Conservation (phyloP, 495 filamentous ascomycete genomes). For the Penicillium coprophilum region DNA sequence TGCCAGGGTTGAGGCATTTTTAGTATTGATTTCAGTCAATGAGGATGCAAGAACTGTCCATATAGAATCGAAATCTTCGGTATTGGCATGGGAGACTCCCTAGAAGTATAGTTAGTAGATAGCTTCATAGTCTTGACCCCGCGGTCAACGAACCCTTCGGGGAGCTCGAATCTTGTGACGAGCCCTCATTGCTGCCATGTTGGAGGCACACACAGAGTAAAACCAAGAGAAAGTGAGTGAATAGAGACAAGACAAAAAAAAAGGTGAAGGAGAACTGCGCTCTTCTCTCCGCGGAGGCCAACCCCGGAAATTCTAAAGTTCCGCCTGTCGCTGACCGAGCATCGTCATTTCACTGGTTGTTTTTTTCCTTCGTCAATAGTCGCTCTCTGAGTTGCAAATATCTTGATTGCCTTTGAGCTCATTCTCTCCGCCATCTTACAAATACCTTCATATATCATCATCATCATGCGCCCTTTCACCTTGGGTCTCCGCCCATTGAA, state of each 20-base stretch:
- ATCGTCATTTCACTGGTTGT: constrained; percentile 10
- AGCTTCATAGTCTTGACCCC: not conserved
- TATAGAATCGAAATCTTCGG: constrained; percentile 74
- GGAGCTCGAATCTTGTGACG: constrained; percentile 72
- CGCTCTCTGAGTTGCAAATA: not conserved
- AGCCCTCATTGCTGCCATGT: constrained; percentile 64
- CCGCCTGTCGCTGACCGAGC: constrained; percentile 8
- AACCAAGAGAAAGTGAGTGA: not conserved
- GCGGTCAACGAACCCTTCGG: constrained; percentile 53
- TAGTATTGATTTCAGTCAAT: constrained; percentile 82
- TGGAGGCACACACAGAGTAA: constrained; percentile 13
- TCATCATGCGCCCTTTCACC: constrained; percentile 23
- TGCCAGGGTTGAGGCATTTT: constrained; percentile 84
- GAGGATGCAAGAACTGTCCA: constrained; percentile 76
- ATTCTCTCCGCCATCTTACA: not conserved
- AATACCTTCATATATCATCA: not conserved
- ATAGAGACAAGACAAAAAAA: not conserved
- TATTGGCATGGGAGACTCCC: constrained; percentile 54
- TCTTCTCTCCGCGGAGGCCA: constrained; percentile 31
- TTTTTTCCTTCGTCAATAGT: not conserved
- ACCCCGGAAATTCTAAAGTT: constrained; percentile 13
- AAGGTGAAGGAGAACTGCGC: not conserved
- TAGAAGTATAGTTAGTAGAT: constrained; percentile 30
- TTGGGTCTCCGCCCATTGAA: constrained; percentile 24
- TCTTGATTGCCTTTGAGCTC: not conserved